phyloP scores from a whole-genome alignment of 1,284 basidiomycete genomes.

The Somion occarium region DNA sequence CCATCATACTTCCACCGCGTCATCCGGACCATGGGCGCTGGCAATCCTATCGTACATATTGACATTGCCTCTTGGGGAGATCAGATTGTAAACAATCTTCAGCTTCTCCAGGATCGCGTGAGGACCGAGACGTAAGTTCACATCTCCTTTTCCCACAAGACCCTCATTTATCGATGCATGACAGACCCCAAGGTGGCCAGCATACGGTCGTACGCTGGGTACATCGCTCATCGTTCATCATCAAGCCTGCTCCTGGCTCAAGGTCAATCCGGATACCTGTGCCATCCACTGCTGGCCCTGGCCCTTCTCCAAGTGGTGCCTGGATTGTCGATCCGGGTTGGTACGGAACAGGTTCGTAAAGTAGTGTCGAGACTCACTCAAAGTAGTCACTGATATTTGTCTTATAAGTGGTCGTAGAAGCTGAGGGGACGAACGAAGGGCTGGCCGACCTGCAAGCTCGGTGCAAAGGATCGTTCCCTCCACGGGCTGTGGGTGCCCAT shows the following conservation, averaged over 20 bases:
- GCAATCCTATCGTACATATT: constrained; percentile 69
- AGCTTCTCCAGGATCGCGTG: constrained; percentile 73
- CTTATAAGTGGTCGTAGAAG: constrained; percentile 59
- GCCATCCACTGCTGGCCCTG: constrained; percentile 22
- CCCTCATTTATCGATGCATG: constrained; percentile 3
- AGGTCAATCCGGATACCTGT: constrained; percentile 23
- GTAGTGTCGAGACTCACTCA: neutral
- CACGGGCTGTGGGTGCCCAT: constrained; percentile 33
- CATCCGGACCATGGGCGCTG: constrained; percentile 50
- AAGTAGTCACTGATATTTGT: neutral
- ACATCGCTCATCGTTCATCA: constrained; percentile 67
- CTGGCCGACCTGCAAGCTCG: constrained; percentile 72
- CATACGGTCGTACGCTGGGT: constrained; percentile 82
- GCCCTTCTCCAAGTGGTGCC: constrained; percentile 28
- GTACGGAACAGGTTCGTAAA: constrained; percentile 49
- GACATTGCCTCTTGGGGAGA: constrained; percentile 72
- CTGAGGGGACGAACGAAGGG: constrained; percentile 79
- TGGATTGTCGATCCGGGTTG: constrained; percentile 69
- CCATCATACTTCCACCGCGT: constrained; percentile 84
- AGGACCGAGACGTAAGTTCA: constrained; percentile 69
- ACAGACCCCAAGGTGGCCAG: constrained; percentile 66
- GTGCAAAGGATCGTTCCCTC: constrained; percentile 64
- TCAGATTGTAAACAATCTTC: constrained; percentile 66
- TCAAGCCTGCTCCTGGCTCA: constrained; percentile 38
- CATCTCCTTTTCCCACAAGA: neutral